Evolutionary conservation across 2,329 filamentous ascomycete genomes (phyloP).

Genomic region (Aspergillus thermomutatus): DNA sequence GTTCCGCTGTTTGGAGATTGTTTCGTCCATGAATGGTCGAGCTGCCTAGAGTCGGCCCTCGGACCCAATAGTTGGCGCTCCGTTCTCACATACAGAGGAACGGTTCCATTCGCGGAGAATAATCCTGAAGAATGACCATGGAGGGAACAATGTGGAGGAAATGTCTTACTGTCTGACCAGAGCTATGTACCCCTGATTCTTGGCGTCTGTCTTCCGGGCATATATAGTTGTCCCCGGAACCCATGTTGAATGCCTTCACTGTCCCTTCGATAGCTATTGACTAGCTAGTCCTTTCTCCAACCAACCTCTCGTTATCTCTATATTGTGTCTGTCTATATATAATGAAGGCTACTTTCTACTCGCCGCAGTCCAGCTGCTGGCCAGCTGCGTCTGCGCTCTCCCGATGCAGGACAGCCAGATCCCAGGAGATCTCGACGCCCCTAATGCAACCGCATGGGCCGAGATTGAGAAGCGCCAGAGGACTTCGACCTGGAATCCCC

Average conservation of each 20-base stretch:
- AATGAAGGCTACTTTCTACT: slow-evolving; percentile 14
- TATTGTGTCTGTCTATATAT: neutral
- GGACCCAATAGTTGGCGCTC: neutral
- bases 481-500: slow-evolving; percentile 10
- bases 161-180: neutral
- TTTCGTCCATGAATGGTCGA: neutral
- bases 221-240: neutral
- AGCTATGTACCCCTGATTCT: neutral
- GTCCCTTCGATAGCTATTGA: neutral
- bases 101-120: neutral
- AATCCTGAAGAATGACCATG: neutral
- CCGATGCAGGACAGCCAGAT: slow-evolving; percentile 6
- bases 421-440: neutral
- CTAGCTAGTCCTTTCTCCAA: neutral
- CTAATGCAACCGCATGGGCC: neutral
- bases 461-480: slow-evolving; percentile 8
- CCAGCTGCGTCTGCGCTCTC: slow-evolving; percentile 10
- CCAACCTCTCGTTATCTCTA: neutral
- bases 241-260: neutral
- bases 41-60: neutral
- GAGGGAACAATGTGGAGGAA: neutral
- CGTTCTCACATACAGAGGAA: neutral
- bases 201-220: neutral
- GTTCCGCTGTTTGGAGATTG: neutral
- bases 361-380: slow-evolving; percentile 15